These are phyloP conservation scores for Diplodia scrobiculata DNA, from an alignment of 2,329 filamentous ascomycete genomes.

Conservation along the genomic window DNA sequence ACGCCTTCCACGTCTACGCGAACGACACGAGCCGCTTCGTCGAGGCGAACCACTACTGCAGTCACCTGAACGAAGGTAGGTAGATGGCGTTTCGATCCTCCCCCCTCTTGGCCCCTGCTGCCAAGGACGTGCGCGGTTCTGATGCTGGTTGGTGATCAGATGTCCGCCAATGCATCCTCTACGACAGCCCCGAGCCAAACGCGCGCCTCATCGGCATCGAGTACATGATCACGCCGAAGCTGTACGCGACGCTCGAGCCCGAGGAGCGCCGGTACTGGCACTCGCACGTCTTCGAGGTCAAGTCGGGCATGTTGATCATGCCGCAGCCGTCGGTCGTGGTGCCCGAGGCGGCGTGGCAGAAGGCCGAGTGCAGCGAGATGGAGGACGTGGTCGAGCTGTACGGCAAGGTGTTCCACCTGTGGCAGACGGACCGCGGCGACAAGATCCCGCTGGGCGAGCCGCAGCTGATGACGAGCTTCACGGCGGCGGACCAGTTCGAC, in stretches of 20 bases:
- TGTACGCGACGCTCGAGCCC: slow-evolving; percentile 66
- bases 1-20: slow-evolving; percentile 85
- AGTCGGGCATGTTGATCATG: slow-evolving; percentile 79
- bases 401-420: slow-evolving; percentile 82
- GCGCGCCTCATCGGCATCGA: slow-evolving; percentile 73
- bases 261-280: slow-evolving; percentile 80
- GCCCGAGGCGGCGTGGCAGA: slow-evolving; percentile 68
- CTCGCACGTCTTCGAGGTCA: slow-evolving; percentile 72
- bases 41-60: slow-evolving; percentile 83
- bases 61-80: slow-evolving; percentile 66
- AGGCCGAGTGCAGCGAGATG: slow-evolving; percentile 79
- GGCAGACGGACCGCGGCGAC: slow-evolving; percentile 79
- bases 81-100: background rate
- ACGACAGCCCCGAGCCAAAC: slow-evolving; percentile 67
- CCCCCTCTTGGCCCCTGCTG: background rate
- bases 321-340: slow-evolving; percentile 58
- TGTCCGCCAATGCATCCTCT: slow-evolving; percentile 81
- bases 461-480: slow-evolving; percentile 66
- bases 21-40: slow-evolving; percentile 68
- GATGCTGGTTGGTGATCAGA: slow-evolving; percentile 50
- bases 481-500: slow-evolving; percentile 53
- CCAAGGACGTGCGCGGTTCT: background rate
- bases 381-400: slow-evolving; percentile 72
- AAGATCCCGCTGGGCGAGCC: slow-evolving; percentile 62
- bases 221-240: slow-evolving; percentile 75